phyloP scores from a whole-genome alignment of 1,139 yeast genomes.

The Yamadazyma siamensis region DNA sequence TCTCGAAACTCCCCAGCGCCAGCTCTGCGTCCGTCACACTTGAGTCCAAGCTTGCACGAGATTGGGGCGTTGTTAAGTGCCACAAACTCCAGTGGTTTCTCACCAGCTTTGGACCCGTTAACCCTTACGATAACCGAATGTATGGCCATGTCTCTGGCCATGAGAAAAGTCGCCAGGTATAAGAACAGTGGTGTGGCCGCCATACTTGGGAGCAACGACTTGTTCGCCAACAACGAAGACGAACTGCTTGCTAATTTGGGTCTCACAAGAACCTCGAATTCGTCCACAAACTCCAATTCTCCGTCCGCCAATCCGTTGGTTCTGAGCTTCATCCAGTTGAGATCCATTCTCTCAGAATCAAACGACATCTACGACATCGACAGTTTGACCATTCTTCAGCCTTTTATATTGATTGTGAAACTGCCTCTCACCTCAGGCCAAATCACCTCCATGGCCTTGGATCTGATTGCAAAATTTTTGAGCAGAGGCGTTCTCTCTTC shows the following conservation, averaged over 20 bases:
- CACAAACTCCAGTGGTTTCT: no score
- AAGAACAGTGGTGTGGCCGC: conserved; percentile 88
- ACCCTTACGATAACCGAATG: conserved; percentile 88
- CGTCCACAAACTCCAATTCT: conserved; percentile 17
- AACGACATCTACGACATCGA: conserved; percentile 57
- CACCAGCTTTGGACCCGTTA: conserved; percentile 63
- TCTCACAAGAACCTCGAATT: conserved; percentile 16
- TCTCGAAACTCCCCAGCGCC: no score
- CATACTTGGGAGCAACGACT: conserved; percentile 54
- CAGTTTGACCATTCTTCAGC: conserved; percentile 73
- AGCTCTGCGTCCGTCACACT: no score
- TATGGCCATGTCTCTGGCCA: conserved; percentile 79
- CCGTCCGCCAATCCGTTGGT: conserved; percentile 65
- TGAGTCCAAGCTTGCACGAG: no score
- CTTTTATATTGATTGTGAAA: conserved; percentile 82
- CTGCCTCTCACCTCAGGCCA: conserved; percentile 83
- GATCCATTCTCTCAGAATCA: conserved; percentile 64
- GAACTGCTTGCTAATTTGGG: conserved; percentile 32
- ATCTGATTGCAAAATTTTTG: conserved; percentile 69
- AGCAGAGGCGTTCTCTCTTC: conserved; percentile 55
- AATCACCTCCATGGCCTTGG: conserved; percentile 79
- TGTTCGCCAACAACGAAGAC: conserved; percentile 30
- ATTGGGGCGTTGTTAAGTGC: no score
- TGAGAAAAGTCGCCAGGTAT: conserved; percentile 85
- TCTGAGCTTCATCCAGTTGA: conserved; percentile 75